Percentiles rank a stretch among this genome's conserved stretches.
Conservation (phyloP, 2,329 filamentous ascomycete genomes). For the Plenodomus tracheiphilus region DNA sequence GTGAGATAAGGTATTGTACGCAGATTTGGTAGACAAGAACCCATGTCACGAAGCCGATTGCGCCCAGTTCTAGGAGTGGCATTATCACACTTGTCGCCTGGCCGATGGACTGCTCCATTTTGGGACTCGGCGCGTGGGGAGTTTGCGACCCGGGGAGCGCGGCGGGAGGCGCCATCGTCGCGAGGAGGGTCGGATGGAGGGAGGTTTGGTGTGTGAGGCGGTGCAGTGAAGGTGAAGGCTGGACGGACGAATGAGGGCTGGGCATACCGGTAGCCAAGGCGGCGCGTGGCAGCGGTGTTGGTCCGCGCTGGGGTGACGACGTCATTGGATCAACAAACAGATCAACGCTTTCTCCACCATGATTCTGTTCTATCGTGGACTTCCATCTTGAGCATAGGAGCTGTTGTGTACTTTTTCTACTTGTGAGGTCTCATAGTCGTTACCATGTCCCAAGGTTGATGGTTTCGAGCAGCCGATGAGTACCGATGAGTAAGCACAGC, state of each 20-base stretch:
- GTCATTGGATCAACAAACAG: neutral
- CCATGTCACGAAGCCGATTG: constrained; percentile 72
- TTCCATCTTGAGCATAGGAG: neutral
- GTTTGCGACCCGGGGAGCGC: constrained; percentile 20
- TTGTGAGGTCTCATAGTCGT: no score
- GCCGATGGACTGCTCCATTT: constrained; percentile 49
- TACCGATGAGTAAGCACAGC: neutral
- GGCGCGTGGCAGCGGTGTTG: neutral
- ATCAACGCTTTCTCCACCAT: neutral
- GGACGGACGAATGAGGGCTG: neutral
- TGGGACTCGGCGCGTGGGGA: constrained; percentile 22
- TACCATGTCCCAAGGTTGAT: no score
- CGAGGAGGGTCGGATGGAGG: neutral
- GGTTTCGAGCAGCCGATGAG: no score
- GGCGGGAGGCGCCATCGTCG: constrained; percentile 24
- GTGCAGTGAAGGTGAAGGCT: constrained; percentile 4
- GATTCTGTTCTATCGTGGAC: neutral
- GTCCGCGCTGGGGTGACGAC: neutral
- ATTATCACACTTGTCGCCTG: constrained; percentile 67
- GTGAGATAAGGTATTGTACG: constrained; percentile 73
- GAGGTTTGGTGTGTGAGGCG: constrained; percentile 2
- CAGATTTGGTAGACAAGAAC: constrained; percentile 60
- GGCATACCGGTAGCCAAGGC: neutral
- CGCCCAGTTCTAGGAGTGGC: constrained; percentile 68
- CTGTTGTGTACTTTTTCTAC: neutral